A percentile compares a stretch with the other conserved stretches of the same genome.
Evolutionary conservation across 768 basidiomycete species (phyloP).

Genomic region (Boletus pseudo-olivaceus): DNA sequence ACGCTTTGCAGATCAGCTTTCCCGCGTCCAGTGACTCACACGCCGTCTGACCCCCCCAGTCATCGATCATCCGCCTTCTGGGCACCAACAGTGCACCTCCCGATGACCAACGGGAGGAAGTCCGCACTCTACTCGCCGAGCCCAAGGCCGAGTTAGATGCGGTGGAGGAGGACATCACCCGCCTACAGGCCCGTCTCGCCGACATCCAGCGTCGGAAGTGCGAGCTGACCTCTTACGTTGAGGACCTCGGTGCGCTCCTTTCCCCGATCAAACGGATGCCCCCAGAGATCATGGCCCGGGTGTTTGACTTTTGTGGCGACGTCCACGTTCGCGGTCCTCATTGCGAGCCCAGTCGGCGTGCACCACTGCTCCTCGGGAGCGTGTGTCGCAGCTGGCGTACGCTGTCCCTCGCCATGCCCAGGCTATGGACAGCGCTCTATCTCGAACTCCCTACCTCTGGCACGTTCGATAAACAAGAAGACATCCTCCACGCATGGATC

Average conservation of each 20-base stretch:
- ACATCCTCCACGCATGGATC: conserved; percentile 26
- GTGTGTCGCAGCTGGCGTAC: conserved; percentile 29
- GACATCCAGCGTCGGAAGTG: conserved; percentile 27
- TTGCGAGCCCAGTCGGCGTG: conserved; percentile 28
- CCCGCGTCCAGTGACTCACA: conserved; percentile 1
- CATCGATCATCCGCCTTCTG: conserved; percentile 30
- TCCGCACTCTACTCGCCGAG: conserved; percentile 21
- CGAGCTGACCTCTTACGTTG: conserved; percentile 28
- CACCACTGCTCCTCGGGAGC: conserved; percentile 28
- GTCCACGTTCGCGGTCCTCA: conserved; percentile 26
- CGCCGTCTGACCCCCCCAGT: conserved; percentile 18
- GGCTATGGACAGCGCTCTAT: conserved; percentile 32
- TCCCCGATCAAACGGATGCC: conserved; percentile 33
- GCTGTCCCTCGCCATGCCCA: conserved; percentile 26
- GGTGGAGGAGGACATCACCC: conserved; percentile 25
- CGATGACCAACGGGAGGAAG: conserved; percentile 29
- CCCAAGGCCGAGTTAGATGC: conserved; percentile 27
- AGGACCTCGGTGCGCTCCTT: conserved; percentile 32
- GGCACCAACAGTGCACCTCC: conserved; percentile 25
- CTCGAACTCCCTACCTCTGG: conserved; percentile 28
- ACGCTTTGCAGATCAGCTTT: neutral
- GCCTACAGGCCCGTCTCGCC: conserved; percentile 29
- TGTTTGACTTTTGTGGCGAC: conserved; percentile 32
- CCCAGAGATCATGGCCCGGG: conserved; percentile 32
- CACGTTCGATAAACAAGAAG: conserved; percentile 21